phyloP scores from a whole-genome alignment of 1,284 basidiomycete species.

The Phellinidium pouzarii region DNA sequence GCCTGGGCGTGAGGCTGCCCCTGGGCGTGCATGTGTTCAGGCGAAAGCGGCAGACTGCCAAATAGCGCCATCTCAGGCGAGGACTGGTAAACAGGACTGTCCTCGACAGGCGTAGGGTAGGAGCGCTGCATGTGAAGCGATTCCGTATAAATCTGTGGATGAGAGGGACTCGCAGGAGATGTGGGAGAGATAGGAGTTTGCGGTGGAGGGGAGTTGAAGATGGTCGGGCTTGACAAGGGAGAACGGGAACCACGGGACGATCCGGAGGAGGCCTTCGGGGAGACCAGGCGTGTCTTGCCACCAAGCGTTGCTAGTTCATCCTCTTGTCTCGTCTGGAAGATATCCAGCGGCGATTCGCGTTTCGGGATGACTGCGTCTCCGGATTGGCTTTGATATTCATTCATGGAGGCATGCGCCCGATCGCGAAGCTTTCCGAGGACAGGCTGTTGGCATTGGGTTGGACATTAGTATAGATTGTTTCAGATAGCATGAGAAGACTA shows the following conservation, averaged over 20 bases:
- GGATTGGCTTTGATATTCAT: constrained; percentile 22
- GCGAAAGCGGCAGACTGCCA: constrained; percentile 17
- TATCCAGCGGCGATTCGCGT: constrained; percentile 14
- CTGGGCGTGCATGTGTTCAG: constrained; percentile 22
- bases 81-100: constrained; percentile 5
- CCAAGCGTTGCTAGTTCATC: constrained; percentile 51
- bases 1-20: constrained; percentile 21
- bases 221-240: constrained; percentile 34
- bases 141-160: constrained; percentile 1
- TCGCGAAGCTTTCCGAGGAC: constrained; percentile 51
- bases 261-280: constrained; percentile 37
- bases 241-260: constrained; percentile 32
- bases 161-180: constrained; percentile 19
- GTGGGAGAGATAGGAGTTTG: constrained; percentile 18
- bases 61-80: constrained; percentile 18
- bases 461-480: background rate
- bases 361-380: constrained; percentile 25
- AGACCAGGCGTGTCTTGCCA: constrained; percentile 54
- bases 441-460: constrained; percentile 33
- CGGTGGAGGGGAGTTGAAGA: constrained; percentile 24
- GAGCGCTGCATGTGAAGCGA: constrained; percentile 1
- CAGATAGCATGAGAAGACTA: constrained; percentile 24
- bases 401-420: constrained; percentile 38
- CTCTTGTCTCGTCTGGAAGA: constrained; percentile 41
- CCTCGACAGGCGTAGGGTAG: constrained; percentile 10